Conservation (phyloP, 2,329 filamentous ascomycete genomes). For the Aspergillus sp. region DNA sequence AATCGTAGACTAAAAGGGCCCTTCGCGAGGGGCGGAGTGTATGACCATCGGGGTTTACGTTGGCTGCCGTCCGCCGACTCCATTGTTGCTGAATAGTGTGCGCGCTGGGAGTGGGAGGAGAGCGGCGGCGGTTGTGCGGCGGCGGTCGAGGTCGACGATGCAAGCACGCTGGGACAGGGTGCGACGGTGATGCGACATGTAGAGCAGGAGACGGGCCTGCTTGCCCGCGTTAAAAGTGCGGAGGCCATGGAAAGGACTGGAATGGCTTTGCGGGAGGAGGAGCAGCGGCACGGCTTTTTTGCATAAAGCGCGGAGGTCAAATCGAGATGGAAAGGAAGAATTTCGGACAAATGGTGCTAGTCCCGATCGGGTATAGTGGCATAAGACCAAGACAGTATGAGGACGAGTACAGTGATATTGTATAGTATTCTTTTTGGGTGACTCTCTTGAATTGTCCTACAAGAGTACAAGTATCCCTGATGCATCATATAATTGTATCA, state of each 20-base stretch:
- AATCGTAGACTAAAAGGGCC: constrained; percentile 48
- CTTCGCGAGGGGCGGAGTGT: constrained; percentile 62
- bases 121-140: constrained; percentile 3
- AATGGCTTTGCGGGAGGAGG: no score
- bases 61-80: constrained; percentile 23
- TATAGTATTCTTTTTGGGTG: no score
- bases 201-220: constrained; percentile 28
- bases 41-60: constrained; percentile 59
- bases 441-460: no score
- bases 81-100: constrained; percentile 22
- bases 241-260: constrained; percentile 38
- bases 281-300: no score
- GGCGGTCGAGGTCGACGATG: background rate
- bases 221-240: constrained; percentile 36
- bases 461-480: no score
- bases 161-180: constrained; percentile 9
- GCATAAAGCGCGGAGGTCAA: constrained; percentile 5
- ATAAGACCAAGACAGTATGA: background rate
- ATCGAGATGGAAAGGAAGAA: constrained; percentile 17
- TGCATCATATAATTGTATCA: no score
- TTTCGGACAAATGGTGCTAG: constrained; percentile 18
- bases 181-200: constrained; percentile 20
- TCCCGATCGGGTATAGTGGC: constrained; percentile 10
- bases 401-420: no score
- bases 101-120: constrained; percentile 10